Conservation (phyloP, 768 basidiomycete species). For the Favolaschia claudopus region DNA sequence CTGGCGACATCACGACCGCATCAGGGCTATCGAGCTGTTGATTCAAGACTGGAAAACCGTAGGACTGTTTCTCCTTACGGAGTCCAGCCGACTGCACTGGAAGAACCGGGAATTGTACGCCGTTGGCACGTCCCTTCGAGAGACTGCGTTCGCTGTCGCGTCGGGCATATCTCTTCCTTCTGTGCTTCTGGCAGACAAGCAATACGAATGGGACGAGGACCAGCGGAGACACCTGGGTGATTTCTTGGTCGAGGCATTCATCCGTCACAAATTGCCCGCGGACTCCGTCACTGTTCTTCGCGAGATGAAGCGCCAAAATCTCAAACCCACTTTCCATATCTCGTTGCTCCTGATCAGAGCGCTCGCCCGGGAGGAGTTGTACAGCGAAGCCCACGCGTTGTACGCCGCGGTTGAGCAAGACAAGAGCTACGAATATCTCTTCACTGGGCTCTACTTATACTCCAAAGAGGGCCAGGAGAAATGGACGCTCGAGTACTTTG, state of each 20-base stretch:
- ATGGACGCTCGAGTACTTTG: conserved; percentile 53
- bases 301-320: conserved; percentile 45
- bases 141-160: conserved; percentile 34
- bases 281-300: conserved; percentile 50
- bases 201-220: conserved; percentile 32
- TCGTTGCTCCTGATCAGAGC: conserved; percentile 48
- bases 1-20: conserved; percentile 39
- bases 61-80: conserved; percentile 28
- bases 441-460: conserved; percentile 59
- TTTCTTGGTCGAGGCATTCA: conserved; percentile 52
- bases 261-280: conserved; percentile 36
- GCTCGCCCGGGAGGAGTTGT: conserved; percentile 48
- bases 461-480: conserved; percentile 59
- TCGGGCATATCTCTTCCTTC: conserved; percentile 42
- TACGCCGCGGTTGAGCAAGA: conserved; percentile 40
- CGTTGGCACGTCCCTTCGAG: conserved; percentile 36
- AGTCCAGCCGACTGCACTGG: conserved; percentile 22
- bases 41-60: conserved; percentile 25
- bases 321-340: conserved; percentile 37
- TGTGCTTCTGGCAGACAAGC: conserved; percentile 30
- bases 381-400: conserved; percentile 52
- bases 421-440: conserved; percentile 34
- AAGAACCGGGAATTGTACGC: background rate
- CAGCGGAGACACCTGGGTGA: conserved; percentile 42
- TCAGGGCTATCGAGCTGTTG: conserved; percentile 39